phyloP scores from a whole-genome alignment of 2,329 filamentous ascomycete genomes.

The Penicillium decumbens region DNA sequence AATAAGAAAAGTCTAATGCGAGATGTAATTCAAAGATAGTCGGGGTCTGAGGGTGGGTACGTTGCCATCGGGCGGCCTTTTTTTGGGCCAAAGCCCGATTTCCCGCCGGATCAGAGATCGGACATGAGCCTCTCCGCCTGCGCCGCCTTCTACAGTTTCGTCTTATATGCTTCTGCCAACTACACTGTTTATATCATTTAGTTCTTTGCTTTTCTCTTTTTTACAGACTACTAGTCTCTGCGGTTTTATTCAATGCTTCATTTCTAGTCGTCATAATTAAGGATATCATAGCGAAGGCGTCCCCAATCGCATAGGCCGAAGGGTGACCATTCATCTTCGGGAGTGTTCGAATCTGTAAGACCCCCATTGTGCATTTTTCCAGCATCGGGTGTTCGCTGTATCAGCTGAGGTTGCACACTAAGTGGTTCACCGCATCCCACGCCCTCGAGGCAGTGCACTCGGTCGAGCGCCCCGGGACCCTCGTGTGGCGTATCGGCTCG shows the following conservation, averaged over 20 bases:
- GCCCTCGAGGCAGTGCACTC: slow-evolving; percentile 40
- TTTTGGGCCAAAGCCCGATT: slow-evolving; percentile 20
- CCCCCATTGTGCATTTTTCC: background rate
- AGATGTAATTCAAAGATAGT: background rate
- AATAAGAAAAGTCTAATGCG: background rate
- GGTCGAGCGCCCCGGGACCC: slow-evolving; percentile 33
- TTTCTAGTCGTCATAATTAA: slow-evolving; percentile 2
- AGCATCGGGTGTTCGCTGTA: no score
- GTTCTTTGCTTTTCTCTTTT: no score
- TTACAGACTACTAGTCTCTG: background rate
- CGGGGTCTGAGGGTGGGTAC: slow-evolving; percentile 3
- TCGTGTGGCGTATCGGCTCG: slow-evolving; percentile 36
- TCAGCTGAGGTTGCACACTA: no score
- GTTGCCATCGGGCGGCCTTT: slow-evolving; percentile 16
- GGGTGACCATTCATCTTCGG: background rate
- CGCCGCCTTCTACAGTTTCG: background rate
- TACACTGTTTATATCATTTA: background rate
- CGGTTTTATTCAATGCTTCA: background rate
- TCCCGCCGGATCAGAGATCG: slow-evolving; percentile 23
- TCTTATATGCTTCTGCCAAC: background rate
- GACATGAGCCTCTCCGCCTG: slow-evolving; percentile 1
- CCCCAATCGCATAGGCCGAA: background rate
- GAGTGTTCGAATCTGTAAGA: background rate
- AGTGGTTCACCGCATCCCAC: slow-evolving; percentile 33
- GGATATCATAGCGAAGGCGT: background rate